phyloP scores from a whole-genome alignment of 805 yeast genomes.

The Suhomyces vadensis region DNA sequence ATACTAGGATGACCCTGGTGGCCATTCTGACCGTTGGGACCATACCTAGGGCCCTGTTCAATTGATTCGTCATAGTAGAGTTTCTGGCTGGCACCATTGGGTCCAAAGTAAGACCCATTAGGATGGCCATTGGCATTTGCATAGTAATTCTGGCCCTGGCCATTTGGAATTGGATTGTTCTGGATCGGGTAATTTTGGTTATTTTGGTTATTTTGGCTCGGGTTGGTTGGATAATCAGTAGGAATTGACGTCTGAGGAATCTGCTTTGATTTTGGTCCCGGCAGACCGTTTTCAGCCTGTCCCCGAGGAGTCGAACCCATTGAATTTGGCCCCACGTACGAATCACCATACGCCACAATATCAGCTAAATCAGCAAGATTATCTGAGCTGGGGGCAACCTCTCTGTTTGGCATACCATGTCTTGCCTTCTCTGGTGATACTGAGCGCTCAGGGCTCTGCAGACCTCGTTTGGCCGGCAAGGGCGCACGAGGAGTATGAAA shows the following conservation, averaged over 20 bases:
- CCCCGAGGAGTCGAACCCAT: conserved; percentile 5
- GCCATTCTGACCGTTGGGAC: conserved; percentile 3
- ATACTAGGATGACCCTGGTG: neutral
- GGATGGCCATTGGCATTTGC: neutral
- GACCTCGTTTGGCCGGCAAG: neutral
- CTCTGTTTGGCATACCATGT: neutral
- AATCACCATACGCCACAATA: conserved; percentile 40
- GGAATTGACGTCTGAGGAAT: too few species aligned
- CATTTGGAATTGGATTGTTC: neutral
- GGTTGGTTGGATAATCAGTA: too few species aligned
- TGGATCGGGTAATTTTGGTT: neutral
- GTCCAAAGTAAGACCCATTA: neutral
- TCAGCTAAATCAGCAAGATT: conserved; percentile 39
- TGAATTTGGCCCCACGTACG: conserved; percentile 9
- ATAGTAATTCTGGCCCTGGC: too few species aligned
- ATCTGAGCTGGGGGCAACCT: conserved; percentile 7
- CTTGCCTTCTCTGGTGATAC: neutral
- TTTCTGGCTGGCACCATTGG: neutral
- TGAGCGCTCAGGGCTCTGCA: neutral
- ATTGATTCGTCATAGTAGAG: neutral
- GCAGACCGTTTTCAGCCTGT: too few species aligned
- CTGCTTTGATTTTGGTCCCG: too few species aligned
- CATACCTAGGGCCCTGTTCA: neutral
- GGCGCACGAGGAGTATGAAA: neutral
- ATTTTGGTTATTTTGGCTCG: neutral